phyloP scores from a whole-genome alignment of 805 yeast species.

The Grigorovia jiainica region DNA sequence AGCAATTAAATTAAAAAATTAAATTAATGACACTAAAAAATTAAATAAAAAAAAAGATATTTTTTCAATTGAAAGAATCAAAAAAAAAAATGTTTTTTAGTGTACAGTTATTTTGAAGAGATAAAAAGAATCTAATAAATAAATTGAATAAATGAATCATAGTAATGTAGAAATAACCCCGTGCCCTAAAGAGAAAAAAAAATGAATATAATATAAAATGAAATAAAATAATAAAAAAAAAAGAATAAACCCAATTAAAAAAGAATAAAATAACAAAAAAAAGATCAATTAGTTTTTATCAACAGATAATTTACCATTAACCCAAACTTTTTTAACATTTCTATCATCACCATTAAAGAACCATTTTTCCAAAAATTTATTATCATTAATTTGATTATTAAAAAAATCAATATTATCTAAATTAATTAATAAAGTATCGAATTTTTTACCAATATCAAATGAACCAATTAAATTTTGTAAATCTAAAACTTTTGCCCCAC shows the following conservation, averaged over 20 bases:
- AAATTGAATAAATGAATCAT: no score
- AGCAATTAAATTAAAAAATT: no score
- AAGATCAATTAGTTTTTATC: slow-evolving; percentile 13
- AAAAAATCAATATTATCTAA: slow-evolving; percentile 63
- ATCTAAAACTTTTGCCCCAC: slow-evolving; percentile 75
- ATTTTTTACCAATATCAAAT: slow-evolving; percentile 67
- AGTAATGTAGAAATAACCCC: no score
- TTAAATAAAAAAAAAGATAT: no score
- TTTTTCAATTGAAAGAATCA: no score
- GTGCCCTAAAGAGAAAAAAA: no score
- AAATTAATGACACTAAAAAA: no score
- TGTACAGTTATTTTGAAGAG: no score
- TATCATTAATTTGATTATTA: slow-evolving; percentile 45
- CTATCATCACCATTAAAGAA: slow-evolving; percentile 90
- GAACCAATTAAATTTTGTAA: slow-evolving; percentile 52
- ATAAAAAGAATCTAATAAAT: no score
- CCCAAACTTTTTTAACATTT: slow-evolving; percentile 74
- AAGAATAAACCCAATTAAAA: neutral
- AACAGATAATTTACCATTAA: slow-evolving; percentile 43
- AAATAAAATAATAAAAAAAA: no score
- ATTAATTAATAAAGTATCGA: slow-evolving; percentile 76
- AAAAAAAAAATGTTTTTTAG: no score
- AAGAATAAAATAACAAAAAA: neutral
- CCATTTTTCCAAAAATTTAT: slow-evolving; percentile 71
- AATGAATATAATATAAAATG: no score